Percentiles rank a stretch among this genome's conserved stretches.
Evolutionary conservation across 345 rosid genomes (phyloP).

Genomic region (Erodium maritimum): DNA sequence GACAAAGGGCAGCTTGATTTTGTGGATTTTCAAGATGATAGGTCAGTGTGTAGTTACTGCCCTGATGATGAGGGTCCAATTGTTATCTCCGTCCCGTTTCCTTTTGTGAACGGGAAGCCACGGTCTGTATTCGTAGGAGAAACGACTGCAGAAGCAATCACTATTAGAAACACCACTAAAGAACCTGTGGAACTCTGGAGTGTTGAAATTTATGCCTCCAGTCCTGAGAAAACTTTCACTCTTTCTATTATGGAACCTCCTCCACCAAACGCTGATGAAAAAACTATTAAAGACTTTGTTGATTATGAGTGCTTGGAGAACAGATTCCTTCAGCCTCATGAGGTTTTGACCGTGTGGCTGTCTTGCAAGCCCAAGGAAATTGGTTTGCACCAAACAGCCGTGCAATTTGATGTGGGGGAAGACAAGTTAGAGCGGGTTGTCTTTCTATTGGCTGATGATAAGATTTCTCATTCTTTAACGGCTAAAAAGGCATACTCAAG

Average conservation of each 20-base stretch:
- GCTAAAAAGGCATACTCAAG: constrained; percentile 46
- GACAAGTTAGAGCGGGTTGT: constrained; percentile 51
- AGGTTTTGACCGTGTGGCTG: constrained; percentile 53
- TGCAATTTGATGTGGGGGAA: constrained; percentile 43
- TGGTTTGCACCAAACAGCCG: constrained; percentile 55
- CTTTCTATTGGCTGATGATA: constrained; percentile 73
- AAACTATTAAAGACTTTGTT: constrained; percentile 23
- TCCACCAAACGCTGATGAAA: constrained; percentile 9
- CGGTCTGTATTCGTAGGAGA: constrained; percentile 43
- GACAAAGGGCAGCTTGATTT: constrained; percentile 69
- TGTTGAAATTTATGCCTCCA: constrained; percentile 46
- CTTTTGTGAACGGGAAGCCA: constrained; percentile 50
- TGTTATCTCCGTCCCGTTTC: constrained; percentile 59
- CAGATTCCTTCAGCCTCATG: constrained; percentile 60
- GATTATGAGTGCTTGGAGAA: constrained; percentile 55
- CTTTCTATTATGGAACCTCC: constrained; percentile 72
- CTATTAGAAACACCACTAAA: constrained; percentile 36
- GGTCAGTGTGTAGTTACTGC: constrained; percentile 34
- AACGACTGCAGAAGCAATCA: constrained; percentile 39
- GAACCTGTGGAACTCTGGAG: constrained; percentile 61
- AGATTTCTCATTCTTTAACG: constrained; percentile 47
- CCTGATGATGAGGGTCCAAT: constrained; percentile 45
- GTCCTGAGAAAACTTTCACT: constrained; percentile 41
- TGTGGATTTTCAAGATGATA: constrained; percentile 55
- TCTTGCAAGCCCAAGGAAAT: constrained; percentile 62